Evolutionary conservation across 768 basidiomycete species (phyloP).

Genomic region (Udeniomyces megalosporus): DNA sequence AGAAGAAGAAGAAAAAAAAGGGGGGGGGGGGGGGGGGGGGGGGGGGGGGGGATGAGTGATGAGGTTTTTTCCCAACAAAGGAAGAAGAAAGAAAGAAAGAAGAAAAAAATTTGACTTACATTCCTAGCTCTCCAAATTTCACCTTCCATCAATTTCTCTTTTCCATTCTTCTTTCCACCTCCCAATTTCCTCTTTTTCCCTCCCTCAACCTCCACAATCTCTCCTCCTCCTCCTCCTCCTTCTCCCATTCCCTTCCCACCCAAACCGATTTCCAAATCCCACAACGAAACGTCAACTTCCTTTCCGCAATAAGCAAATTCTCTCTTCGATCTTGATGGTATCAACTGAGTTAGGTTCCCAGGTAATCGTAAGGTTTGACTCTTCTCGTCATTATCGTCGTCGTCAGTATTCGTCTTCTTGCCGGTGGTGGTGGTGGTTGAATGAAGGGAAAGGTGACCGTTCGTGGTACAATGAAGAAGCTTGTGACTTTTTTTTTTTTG

Average conservation of each 20-base stretch:
- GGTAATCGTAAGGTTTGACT: conserved; percentile 7
- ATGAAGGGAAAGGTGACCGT: conserved; percentile 3
- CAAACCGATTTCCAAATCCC: conserved; percentile 52
- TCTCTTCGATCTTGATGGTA: conserved; percentile 20
- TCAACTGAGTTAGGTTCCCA: conserved; percentile 1
- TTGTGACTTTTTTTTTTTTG: too few relatives aligned
- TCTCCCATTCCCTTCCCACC: conserved; percentile 18
- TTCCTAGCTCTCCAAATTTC: conserved; percentile 79
- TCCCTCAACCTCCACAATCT: conserved; percentile 38
- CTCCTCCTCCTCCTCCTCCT: conserved; percentile 13
- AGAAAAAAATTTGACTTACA: conserved; percentile 30
- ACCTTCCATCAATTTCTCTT: conserved; percentile 42
- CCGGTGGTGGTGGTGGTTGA: too few relatives aligned
- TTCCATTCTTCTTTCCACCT: conserved; percentile 27
- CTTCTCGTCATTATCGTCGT: too few relatives aligned
- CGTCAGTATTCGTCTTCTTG: too few relatives aligned
- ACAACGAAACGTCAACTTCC: conserved; percentile 68
- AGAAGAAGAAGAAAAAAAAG: neutral
- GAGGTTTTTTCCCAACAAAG: too few relatives aligned
- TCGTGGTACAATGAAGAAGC: conserved; percentile 5
- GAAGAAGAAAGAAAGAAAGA: neutral
- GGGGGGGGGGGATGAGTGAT: neutral
- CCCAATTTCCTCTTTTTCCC: neutral
- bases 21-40: neutral
- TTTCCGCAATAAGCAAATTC: conserved; percentile 70